These are phyloP conservation scores for Penicillium parvum DNA, from an alignment of 495 filamentous ascomycete genomes.

Conservation along the genomic window DNA sequence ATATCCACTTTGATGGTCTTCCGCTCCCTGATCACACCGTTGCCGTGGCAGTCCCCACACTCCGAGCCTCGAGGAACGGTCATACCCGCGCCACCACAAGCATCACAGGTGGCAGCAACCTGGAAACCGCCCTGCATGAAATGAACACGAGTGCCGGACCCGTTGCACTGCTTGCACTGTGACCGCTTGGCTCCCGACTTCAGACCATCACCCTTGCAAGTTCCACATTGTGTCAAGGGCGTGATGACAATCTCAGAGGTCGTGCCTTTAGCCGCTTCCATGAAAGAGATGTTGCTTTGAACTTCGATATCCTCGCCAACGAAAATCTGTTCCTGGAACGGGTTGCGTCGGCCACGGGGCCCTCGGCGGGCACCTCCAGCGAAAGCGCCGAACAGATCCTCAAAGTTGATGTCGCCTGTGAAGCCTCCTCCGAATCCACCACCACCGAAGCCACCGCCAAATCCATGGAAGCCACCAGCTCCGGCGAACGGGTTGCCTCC, in stretches of 20 bases:
- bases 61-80: constrained; percentile 69
- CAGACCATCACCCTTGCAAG: constrained; percentile 77
- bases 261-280: constrained; percentile 90
- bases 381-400: constrained; percentile 91
- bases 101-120: constrained; percentile 81
- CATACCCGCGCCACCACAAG: constrained; percentile 72
- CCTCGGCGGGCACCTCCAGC: constrained; percentile 58
- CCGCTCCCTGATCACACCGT: constrained; percentile 71
- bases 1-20: constrained; percentile 84
- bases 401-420: constrained; percentile 72
- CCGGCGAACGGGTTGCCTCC: constrained; percentile 63
- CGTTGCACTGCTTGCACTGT: constrained; percentile 74
- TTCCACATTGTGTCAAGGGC: constrained; percentile 71
- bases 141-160: constrained; percentile 81
- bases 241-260: constrained; percentile 73
- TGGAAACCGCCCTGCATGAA: constrained; percentile 91
- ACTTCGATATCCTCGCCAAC: constrained; percentile 94
- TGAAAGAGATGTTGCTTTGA: constrained; percentile 85
- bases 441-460: constrained; percentile 53
- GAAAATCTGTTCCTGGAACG: constrained; percentile 71
- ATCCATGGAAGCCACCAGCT: constrained; percentile 47
- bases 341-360: constrained; percentile 50
- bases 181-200: constrained; percentile 71
- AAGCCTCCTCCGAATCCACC: constrained; percentile 19
- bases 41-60: constrained; percentile 72